Conservation (phyloP, 23 red algal genomes). For the Cyanidium caldarium region DNA sequence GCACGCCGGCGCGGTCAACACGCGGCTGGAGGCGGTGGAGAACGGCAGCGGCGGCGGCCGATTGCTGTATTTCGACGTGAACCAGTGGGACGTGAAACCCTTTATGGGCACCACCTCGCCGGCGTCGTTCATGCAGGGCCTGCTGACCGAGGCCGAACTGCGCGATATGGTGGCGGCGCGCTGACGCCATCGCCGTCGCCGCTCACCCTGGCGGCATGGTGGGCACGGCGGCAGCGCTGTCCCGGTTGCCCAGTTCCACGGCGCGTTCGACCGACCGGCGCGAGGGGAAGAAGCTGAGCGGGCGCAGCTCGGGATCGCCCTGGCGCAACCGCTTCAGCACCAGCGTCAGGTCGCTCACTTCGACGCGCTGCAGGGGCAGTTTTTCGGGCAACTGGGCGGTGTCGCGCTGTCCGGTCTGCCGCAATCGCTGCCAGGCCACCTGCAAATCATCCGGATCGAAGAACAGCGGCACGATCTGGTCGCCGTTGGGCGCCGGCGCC, state of each 20-base stretch:
- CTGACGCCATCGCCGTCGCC: too few species aligned
- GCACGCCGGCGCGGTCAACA: too few species aligned
- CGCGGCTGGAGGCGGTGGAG: too few species aligned
- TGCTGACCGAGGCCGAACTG: conserved; percentile 85
- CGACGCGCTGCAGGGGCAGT: neutral
- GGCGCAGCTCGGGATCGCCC: neutral
- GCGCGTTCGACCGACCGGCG: too few species aligned
- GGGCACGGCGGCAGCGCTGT: too few species aligned
- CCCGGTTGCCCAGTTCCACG: too few species aligned
- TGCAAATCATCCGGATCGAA: conserved; percentile 3
- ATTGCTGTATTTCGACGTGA: conserved; percentile 94
- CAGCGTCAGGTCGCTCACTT: neutral
- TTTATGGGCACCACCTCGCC: conserved; percentile 51
- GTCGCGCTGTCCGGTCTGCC: neutral
- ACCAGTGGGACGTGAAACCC: conserved; percentile 56
- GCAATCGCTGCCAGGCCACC: neutral
- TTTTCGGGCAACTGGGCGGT: neutral
- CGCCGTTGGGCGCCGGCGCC: too few species aligned
- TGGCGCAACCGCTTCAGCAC: neutral
- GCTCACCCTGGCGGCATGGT: too few species aligned
- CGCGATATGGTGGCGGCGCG: neutral
- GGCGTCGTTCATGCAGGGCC: conserved; percentile 59
- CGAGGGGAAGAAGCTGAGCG: neutral
- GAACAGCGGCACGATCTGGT: neutral
- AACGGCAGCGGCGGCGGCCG: neutral